These are phyloP conservation scores for Sporothrix brunneoviolacea DNA, from an alignment of 2,329 filamentous ascomycete genomes.

Conservation along the genomic window DNA sequence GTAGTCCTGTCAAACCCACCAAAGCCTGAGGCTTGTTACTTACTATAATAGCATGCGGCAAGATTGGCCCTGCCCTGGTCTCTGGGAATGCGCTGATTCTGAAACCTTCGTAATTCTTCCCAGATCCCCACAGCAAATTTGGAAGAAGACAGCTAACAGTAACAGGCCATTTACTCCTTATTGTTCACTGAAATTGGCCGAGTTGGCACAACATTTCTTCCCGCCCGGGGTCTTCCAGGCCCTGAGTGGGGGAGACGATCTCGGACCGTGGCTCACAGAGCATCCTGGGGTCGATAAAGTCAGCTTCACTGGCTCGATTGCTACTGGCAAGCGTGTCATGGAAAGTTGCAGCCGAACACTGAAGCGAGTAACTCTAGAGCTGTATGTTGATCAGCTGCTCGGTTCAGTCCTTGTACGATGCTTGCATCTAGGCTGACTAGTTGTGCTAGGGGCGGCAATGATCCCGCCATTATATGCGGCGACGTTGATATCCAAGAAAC, in stretches of 20 bases:
- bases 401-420: too few species aligned
- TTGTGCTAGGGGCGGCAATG: slow-evolving; percentile 26
- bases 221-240: slow-evolving; percentile 57
- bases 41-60: slow-evolving; percentile 50
- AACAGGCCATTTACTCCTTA: slow-evolving; percentile 47
- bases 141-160: too few species aligned
- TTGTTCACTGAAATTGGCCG: slow-evolving; percentile 51
- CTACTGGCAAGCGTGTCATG: slow-evolving; percentile 56
- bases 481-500: slow-evolving; percentile 37
- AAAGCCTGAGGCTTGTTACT: too few species aligned
- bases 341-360: slow-evolving; percentile 48
- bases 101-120: slow-evolving; percentile 33
- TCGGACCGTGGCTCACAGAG: slow-evolving; percentile 52
- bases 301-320: slow-evolving; percentile 55
- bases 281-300: slow-evolving; percentile 57
- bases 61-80: slow-evolving; percentile 50
- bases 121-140: too few species aligned
- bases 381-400: slow-evolving; percentile 28
- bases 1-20: slow-evolving; percentile 1
- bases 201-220: slow-evolving; percentile 51
- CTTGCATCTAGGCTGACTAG: too few species aligned
- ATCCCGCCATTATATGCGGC: slow-evolving; percentile 35
- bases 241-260: slow-evolving; percentile 52
- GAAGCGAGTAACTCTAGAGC: slow-evolving; percentile 55
- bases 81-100: slow-evolving; percentile 51